A percentile compares a stretch with the other conserved stretches of the same genome.
These are phyloP conservation scores for Trapa bicornis DNA, from an alignment of 345 rosid species.

Conservation along the genomic window DNA sequence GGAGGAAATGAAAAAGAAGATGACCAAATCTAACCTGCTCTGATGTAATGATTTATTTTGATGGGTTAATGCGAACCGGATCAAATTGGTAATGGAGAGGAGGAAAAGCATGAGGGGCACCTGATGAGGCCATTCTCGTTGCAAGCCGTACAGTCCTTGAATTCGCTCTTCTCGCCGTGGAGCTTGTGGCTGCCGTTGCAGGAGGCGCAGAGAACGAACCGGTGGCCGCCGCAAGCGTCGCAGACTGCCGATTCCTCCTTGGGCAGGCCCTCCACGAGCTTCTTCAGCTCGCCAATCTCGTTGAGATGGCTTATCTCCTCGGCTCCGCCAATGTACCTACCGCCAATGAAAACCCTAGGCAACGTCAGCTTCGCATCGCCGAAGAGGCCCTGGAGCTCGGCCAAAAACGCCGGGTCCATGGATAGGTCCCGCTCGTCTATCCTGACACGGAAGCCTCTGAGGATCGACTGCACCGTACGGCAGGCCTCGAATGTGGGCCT, in stretches of 20 bases:
- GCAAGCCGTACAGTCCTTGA: constrained; percentile 50
- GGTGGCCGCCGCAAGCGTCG: constrained; percentile 47
- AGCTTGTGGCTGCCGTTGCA: constrained; percentile 84
- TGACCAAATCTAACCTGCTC: too few species aligned
- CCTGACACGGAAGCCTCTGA: constrained; percentile 50
- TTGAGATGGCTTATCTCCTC: constrained; percentile 64
- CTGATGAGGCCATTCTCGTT: constrained; percentile 85
- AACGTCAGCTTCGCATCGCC: constrained; percentile 24
- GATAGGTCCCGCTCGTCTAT: constrained; percentile 84
- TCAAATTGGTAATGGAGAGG: background rate
- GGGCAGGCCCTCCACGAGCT: constrained; percentile 48
- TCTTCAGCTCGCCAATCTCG: constrained; percentile 86
- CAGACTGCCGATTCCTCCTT: constrained; percentile 39
- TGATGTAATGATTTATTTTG: too few species aligned
- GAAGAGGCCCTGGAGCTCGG: constrained; percentile 24
- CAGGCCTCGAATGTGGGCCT: constrained; percentile 80
- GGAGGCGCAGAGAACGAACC: constrained; percentile 48
- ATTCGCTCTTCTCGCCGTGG: constrained; percentile 47
- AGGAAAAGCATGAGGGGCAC: constrained; percentile 65
- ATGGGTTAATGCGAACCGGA: background rate
- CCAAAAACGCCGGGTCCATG: constrained; percentile 58
- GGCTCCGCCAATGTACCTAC: constrained; percentile 73
- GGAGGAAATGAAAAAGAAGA: too few species aligned
- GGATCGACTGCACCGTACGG: constrained; percentile 45
- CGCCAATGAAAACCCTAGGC: constrained; percentile 77